phyloP scores from a whole-genome alignment of 1,139 yeast genomes.

The Nakaseomyces nivariensis region DNA sequence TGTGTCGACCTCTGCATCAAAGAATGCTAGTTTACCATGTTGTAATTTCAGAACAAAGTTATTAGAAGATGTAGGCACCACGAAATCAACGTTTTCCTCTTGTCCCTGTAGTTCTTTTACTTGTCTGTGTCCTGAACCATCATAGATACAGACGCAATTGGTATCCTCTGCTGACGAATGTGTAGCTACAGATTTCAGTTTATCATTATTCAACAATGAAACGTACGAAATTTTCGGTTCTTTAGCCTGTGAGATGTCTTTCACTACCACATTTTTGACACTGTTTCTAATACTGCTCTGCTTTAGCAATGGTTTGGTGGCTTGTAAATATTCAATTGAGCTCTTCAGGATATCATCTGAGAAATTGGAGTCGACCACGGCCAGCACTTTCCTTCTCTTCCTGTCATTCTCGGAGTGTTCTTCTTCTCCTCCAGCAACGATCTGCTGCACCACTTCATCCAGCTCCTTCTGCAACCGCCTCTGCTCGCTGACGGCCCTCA shows the following conservation, averaged over 20 bases:
- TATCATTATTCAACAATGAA: not conserved
- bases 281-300: not conserved
- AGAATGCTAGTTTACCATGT: not conserved
- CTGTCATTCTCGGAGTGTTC: slow-evolving; percentile 10
- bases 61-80: not conserved
- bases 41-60: not conserved
- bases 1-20: not conserved
- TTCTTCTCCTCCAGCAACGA: slow-evolving; percentile 27
- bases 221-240: not conserved
- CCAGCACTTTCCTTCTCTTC: slow-evolving; percentile 2
- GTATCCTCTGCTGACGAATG: not conserved
- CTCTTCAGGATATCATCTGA: not conserved
- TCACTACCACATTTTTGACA: not conserved
- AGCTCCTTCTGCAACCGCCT: slow-evolving; percentile 63
- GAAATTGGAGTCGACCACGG: slow-evolving; percentile 1
- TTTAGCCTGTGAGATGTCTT: too few species aligned
- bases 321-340: not conserved
- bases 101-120: not conserved
- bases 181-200: not conserved
- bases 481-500: slow-evolving; percentile 59
- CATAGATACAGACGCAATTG: too few species aligned
- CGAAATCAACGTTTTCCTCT: not conserved
- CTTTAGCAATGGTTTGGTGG: not conserved
- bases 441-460: slow-evolving; percentile 57
- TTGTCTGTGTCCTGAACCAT: not conserved